A percentile compares a stretch with the other conserved stretches of the same genome.
Evolutionary conservation across 164 flowering plant species (phyloP).

Genomic region (Vitis rupestris): DNA sequence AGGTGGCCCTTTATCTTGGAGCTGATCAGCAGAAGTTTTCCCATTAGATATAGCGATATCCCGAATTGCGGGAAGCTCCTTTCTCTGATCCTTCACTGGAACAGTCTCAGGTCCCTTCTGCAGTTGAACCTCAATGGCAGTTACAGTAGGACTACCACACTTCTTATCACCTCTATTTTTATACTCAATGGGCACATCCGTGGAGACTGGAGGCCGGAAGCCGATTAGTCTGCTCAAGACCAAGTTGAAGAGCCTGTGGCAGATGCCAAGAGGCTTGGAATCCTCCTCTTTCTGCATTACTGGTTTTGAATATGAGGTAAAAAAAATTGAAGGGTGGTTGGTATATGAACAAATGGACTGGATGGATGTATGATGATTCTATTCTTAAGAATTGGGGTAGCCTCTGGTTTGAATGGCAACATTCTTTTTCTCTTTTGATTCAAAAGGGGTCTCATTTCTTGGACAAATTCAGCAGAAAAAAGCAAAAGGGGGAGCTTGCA

Average conservation of each 20-base stretch:
- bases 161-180: too few species aligned
- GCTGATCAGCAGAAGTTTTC: too few species aligned
- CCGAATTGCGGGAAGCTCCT: too few species aligned
- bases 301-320: background rate
- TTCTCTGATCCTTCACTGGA: too few species aligned
- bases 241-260: slow-evolving; percentile 38
- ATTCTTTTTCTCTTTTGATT: slow-evolving; percentile 5
- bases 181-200: too few species aligned
- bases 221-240: slow-evolving; percentile 17
- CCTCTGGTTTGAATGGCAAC: slow-evolving; percentile 1
- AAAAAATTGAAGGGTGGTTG: background rate
- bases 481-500: background rate
- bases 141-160: too few species aligned
- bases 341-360: background rate
- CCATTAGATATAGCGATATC: too few species aligned
- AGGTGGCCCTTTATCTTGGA: too few species aligned
- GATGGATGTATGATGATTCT: slow-evolving; percentile 8
- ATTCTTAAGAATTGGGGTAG: slow-evolving; percentile 22
- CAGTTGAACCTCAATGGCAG: too few species aligned
- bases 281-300: slow-evolving; percentile 21
- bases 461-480: background rate
- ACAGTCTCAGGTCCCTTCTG: too few species aligned
- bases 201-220: slow-evolving; percentile 13
- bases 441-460: slow-evolving; percentile 1
- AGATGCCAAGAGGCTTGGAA: slow-evolving; percentile 27